Evolutionary conservation across 164 flowering plant genomes (phyloP).

Genomic region (Malania oleifera): DNA sequence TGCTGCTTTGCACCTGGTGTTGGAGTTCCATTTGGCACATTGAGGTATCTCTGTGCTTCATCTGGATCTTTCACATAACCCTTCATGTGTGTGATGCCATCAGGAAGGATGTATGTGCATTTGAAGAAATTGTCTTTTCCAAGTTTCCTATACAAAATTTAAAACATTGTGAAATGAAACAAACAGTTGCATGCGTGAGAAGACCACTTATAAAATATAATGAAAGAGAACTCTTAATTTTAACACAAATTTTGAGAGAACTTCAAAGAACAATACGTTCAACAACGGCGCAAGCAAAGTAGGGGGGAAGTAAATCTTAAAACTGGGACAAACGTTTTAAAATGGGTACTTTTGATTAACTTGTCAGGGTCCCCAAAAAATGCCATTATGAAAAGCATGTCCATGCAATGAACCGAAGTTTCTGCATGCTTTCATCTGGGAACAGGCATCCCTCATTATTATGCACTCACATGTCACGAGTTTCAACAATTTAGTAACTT

Average conservation of each 20-base stretch:
- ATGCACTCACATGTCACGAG: background rate
- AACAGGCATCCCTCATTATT: no score
- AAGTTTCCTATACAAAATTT: conserved; percentile 40
- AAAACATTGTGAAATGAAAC: background rate
- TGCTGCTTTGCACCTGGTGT: conserved; percentile 18
- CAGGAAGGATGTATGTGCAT: conserved; percentile 92
- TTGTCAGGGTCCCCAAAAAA: no score
- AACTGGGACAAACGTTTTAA: no score
- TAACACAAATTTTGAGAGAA: no score
- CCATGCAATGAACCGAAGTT: no score
- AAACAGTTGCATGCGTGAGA: background rate
- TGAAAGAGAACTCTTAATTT: background rate
- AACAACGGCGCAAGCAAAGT: no score
- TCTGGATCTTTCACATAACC: conserved; percentile 78
- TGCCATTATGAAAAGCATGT: no score
- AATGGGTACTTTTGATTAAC: no score
- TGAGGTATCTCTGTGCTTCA: conserved; percentile 58
- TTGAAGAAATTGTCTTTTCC: conserved; percentile 66
- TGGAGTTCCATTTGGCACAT: conserved; percentile 28
- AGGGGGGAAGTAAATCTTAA: no score
- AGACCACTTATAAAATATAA: background rate
- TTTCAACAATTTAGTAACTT: background rate
- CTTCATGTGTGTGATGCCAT: conserved; percentile 74
- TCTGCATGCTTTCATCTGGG: no score
- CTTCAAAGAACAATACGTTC: no score